These are phyloP conservation scores for Diaporthe sp. DNA, from an alignment of 2,329 filamentous ascomycete genomes.

Conservation along the genomic window DNA sequence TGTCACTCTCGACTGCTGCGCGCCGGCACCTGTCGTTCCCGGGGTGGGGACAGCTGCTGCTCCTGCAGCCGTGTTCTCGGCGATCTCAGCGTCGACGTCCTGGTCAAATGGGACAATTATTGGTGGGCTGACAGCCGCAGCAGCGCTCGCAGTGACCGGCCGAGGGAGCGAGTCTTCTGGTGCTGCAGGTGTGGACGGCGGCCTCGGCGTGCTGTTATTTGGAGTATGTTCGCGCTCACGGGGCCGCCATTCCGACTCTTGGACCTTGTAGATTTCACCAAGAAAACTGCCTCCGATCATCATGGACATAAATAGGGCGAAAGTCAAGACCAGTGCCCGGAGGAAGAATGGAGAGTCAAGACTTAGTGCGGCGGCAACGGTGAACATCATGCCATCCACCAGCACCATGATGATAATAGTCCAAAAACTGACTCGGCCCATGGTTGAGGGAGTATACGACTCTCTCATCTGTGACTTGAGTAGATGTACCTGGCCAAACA, in stretches of 20 bases:
- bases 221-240: constrained; percentile 48
- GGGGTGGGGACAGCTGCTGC: constrained; percentile 48
- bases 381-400: constrained; percentile 70
- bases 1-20: constrained; percentile 43
- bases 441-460: constrained; percentile 73
- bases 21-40: constrained; percentile 42
- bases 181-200: constrained; percentile 40
- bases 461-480: constrained; percentile 74
- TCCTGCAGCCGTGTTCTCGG: constrained; percentile 47
- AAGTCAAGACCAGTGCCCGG: constrained; percentile 65
- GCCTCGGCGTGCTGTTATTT: constrained; percentile 39
- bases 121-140: constrained; percentile 49
- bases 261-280: constrained; percentile 69
- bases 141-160: constrained; percentile 50
- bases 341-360: constrained; percentile 67
- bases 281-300: constrained; percentile 68
- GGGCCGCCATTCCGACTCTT: constrained; percentile 66
- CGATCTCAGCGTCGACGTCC: constrained; percentile 70
- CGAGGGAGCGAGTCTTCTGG: constrained; percentile 49
- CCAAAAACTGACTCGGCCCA: constrained; percentile 73
- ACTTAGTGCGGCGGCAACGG: constrained; percentile 65
- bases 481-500: constrained; percentile 70
- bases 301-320: constrained; percentile 65
- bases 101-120: constrained; percentile 73
- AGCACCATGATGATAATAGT: constrained; percentile 71